Evolutionary conservation across 345 rosid species (phyloP), one percentile per base, ranked within the genome.

Genomic region (Excoecaria cochinchinensis): DNA sequence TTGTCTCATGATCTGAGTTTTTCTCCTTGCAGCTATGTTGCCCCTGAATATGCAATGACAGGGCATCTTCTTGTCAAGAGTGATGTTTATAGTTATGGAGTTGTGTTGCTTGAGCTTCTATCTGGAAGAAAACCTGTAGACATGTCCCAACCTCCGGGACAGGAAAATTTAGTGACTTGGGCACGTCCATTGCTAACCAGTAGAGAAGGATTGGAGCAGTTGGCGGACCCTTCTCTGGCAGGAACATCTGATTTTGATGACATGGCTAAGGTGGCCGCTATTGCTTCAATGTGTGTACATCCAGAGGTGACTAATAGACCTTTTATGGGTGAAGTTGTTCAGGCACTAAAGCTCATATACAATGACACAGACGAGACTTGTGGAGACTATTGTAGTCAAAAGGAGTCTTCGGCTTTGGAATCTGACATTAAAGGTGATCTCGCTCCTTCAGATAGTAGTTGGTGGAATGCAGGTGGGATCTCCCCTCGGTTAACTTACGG

Each of bases 271-370:
- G 98, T 96, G 79, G 97, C 99, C 42, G 92, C 98, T 57, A 96
- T 96, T 76, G 99, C 99, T 66, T 92, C 97, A 57, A 90, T 96
- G 97, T 96, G 99, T 52, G 98, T 96, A 67, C 97, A 96, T 80
- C 92, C 90, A 2, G 99, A 96, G 84, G 99, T 96, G 67, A 84
- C 98, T 6, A 88, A 90, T 77, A 81, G 99, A 71, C 99, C 99
- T 14, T 96, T 96, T 78, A 96, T 96, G 99, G 99, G 99, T 57
- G 99, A 96, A 88, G 99, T 96, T 15, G 99, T 96, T 79, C 99
- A 96, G 88, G 99, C 99, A 46, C 85, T 96, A 76, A 96, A 96
- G 82, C 89, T 96, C 70, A 93, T 96, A 78, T 93, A 90, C 86
- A 92, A 93, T 8, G 97, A 92, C 71, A 80, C 88, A 0, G 97